These are phyloP conservation scores for Skeletonema tropicum DNA, from an alignment of 108 stramenopile species.

Conservation along the genomic window DNA sequence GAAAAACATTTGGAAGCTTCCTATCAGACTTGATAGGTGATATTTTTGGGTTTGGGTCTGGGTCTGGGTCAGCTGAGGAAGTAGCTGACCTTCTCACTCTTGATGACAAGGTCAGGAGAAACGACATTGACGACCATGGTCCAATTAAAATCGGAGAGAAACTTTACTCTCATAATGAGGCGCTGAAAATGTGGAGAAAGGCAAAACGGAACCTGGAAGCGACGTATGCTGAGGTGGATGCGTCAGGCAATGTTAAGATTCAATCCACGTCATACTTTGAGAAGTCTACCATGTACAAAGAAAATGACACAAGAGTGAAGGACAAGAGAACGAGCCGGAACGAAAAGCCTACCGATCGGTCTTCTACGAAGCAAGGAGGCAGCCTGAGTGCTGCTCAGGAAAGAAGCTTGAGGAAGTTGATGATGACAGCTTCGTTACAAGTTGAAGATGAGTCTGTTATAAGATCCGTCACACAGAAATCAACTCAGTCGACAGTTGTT, in stretches of 20 bases:
- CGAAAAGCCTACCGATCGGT: not conserved
- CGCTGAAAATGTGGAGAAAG: constrained; percentile 14
- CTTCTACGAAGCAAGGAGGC: constrained; percentile 1
- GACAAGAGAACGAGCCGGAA: not conserved
- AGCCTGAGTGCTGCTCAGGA: not conserved
- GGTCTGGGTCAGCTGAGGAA: not conserved
- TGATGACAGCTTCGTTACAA: not conserved
- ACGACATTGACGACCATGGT: constrained; percentile 16
- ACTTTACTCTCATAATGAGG: constrained; percentile 25
- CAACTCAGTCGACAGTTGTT: not conserved
- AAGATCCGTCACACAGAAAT: not conserved
- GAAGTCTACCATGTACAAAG: constrained; percentile 3
- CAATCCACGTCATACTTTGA: constrained; percentile 21
- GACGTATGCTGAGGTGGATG: constrained; percentile 1
- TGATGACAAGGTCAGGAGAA: not conserved
- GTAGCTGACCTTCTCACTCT: not conserved
- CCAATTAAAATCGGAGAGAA: constrained; percentile 34
- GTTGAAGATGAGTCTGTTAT: not conserved
- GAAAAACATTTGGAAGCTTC: not conserved
- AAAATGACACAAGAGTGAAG: not conserved
- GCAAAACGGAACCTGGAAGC: constrained; percentile 11
- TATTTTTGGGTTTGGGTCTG: not conserved
- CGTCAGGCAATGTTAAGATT: constrained; percentile 3
- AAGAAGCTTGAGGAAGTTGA: not conserved
- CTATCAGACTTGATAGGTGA: not conserved